Base-by-base conservation (phyloP, 2,329 filamentous ascomycete genomes). In the Stachybotrys chartarum region DNA sequence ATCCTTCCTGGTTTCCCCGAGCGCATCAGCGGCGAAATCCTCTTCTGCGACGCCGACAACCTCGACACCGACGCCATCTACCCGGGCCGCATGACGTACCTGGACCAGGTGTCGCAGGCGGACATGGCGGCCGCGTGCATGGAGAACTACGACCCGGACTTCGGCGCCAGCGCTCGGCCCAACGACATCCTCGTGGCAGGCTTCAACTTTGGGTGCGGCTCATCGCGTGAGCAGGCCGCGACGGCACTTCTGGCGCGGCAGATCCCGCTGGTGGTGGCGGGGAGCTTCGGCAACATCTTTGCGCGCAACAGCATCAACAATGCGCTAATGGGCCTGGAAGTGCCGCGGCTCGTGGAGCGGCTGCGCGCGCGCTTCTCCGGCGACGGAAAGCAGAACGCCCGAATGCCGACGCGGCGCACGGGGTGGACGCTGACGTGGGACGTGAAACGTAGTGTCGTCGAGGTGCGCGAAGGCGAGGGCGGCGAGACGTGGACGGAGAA, bases 41-140 rank as follows among this genome's bases (percentile, higher is more conserved):
- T 96, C 51, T 96, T 94, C 72, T 90, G 84, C 67, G 90, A 96
- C 64, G 84, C 82, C 1, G 76, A 81, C 61, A 95, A 96, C 72
- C 84, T 97, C 68, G 90, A 94, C 73, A 97, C 93, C 0, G 93
- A 97, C 66, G 86, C 82, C 54, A 96, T 97, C 69, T 97, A 97
- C 70, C 88, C 91, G 0, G 91, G 90, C 6, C 91, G 92, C 68
- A 91, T 90, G 70, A 97, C 92, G 0, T 97, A 97, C 72, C 92
- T 97, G 66, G 81, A 89, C 63, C 10, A 42, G 10, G 79, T 97
- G 1, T 75, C 88, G 0, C 76, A 73, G 0, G 87, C 90, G 58
- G 84, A 84, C 55, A 97, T 97, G 93, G 90, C 91, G 0, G 77
- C 88, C 60, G 91, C 92, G 0, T 92, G 88, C 71, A 97, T 97